These are phyloP conservation scores for Fomes fomentarius DNA, from an alignment of 1,284 basidiomycete species.

Conservation along the genomic window DNA sequence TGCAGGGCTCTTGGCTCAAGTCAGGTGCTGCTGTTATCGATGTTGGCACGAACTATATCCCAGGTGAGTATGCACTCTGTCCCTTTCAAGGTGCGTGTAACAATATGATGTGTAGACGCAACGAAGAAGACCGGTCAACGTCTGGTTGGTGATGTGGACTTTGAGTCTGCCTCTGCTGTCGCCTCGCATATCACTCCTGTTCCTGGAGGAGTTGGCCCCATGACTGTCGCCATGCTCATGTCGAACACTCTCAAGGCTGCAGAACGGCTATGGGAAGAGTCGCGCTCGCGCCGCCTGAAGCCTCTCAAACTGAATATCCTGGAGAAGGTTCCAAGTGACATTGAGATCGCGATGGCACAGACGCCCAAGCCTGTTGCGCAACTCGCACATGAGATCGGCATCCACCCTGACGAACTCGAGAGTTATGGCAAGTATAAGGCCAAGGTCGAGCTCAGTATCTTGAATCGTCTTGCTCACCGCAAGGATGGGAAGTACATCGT, in stretches of 20 bases:
- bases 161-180: conserved; percentile 71
- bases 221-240: conserved; percentile 99
- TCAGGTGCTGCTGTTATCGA: conserved; percentile 93
- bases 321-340: conserved; percentile 92
- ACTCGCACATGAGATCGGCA: conserved; percentile 89
- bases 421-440: conserved; percentile 97
- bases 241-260: conserved; percentile 91
- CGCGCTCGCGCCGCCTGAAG: conserved; percentile 69
- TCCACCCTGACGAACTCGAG: conserved; percentile 89
- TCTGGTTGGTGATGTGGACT: conserved; percentile 96
- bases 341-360: conserved; percentile 96
- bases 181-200: conserved; percentile 96
- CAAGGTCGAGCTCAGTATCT: conserved; percentile 90
- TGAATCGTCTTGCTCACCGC: conserved; percentile 85
- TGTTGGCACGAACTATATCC: conserved; percentile 97
- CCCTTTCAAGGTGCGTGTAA: background rate
- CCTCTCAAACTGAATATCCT: conserved; percentile 82
- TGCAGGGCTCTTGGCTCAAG: conserved; percentile 96
- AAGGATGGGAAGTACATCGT: conserved; percentile 97
- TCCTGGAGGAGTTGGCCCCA: conserved; percentile 97
- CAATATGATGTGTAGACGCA: conserved; percentile 52
- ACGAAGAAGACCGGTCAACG: conserved; percentile 96
- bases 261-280: conserved; percentile 76
- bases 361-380: conserved; percentile 88
- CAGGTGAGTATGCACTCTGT: conserved; percentile 51